Conservation (phyloP, 257 asterid species). For the Gentiana dahurica region DNA sequence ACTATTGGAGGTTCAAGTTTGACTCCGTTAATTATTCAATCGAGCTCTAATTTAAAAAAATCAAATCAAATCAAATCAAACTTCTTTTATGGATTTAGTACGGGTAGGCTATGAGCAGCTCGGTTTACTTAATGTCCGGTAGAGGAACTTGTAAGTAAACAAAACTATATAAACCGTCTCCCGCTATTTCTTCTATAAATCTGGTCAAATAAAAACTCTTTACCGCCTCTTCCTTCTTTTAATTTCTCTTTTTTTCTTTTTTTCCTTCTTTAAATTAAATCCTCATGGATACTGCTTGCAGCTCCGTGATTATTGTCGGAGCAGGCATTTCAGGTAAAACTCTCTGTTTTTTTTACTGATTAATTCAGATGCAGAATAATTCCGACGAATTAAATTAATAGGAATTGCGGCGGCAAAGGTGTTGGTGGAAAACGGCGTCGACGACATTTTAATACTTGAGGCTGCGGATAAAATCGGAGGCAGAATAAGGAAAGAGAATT, state of each 20-base stretch:
- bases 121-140: no score
- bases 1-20: no score
- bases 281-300: constrained; percentile 41
- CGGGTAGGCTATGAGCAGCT: no score
- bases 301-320: constrained; percentile 66
- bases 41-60: no score
- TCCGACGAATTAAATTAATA: background rate
- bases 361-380: background rate
- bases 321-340: constrained; percentile 76
- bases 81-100: no score
- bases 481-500: constrained; percentile 65
- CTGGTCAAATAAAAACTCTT: background rate
- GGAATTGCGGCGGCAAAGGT: constrained; percentile 83
- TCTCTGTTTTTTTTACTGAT: background rate
- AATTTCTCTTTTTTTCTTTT: background rate
- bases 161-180: constrained; percentile 37
- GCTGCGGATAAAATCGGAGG: constrained; percentile 87
- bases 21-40: no score
- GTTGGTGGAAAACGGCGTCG: constrained; percentile 72
- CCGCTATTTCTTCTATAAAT: constrained; percentile 30
- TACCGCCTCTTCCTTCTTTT: background rate
- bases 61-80: no score
- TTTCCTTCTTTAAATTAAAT: background rate
- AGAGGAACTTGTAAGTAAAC: no score
- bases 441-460: constrained; percentile 63